Base-by-base conservation (phyloP, 306 rosid genomes). In the Lablab purpureus region DNA sequence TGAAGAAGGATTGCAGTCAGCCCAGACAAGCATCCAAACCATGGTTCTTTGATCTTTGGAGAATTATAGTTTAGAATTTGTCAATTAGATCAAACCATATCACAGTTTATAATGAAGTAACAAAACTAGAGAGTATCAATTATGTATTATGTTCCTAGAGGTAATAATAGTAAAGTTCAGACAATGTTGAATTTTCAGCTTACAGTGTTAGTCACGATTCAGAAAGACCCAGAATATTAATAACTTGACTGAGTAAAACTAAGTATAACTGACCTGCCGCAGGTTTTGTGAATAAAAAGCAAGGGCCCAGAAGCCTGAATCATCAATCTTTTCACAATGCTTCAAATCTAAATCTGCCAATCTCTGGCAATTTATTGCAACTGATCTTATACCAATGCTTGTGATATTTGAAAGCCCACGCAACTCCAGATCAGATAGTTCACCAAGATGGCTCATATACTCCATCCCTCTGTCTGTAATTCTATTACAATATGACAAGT, bases 401-500 rank as follows among this genome's bases (percentile, higher is more conserved):
- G 90, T 88, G 65, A 90, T 67, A 40, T 86, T 90, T 60, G 70
- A 73, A 34, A 90, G 85, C 11, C 87, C 88, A 7, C 94, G 94
- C 84, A 90, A 51, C 77, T 90, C 91, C 69, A 90, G 85, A 70
- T 83, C 90, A 50, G 82, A 82, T 52, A 90, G 81, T 69, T 86
- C 87, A 14, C 60, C 74, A 9, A 88, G 85, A 79, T 51, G 75
- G 47, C 94, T 58, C 63, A 88, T 73, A 71, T 62, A 73, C 71
- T 80, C 84, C 75, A 88, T 25, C 59, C 94, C 94, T 36, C 60
- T 73, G 76, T 90, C 90, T 12, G 94, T 84, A 64, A 90, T 74
- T 55, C 85, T 82, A 58, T 50, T 86, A 87, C 94, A 90, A 74
- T 90, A 90, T 73, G 94, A 88, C 78, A 90, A 63, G 83, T 90